A percentile compares a stretch with the other conserved stretches of the same genome.
Evolutionary conservation across 129 eudicot genomes (phyloP).

Genomic region (Centella asiatica): DNA sequence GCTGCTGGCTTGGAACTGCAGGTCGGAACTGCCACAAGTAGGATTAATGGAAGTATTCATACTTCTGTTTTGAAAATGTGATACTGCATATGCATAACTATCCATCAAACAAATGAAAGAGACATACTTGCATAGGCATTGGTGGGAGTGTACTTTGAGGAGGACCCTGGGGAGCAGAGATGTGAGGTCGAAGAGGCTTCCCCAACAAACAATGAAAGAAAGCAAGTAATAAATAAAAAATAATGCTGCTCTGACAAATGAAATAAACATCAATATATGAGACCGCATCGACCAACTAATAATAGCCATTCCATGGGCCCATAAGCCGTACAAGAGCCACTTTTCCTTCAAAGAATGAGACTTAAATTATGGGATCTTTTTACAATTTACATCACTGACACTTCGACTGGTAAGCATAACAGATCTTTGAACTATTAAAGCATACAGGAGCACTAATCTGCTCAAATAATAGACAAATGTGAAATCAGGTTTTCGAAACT

Average conservation of each 20-base stretch:
- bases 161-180: constrained; percentile 47
- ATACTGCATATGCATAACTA: background rate
- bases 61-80: background rate
- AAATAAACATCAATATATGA: background rate
- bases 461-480: background rate
- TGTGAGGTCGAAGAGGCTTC: constrained; percentile 56
- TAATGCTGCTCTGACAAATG: background rate
- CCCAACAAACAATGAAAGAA: constrained; percentile 7
- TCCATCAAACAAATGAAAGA: background rate
- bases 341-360: background rate
- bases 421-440: background rate
- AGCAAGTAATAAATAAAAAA: background rate
- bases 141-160: constrained; percentile 55
- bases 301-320: background rate
- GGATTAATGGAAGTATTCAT: constrained; percentile 1
- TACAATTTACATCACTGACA: background rate
- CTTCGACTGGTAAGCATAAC: background rate
- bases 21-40: constrained; percentile 52
- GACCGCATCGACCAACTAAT: background rate
- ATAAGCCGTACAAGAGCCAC: background rate
- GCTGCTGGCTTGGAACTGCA: constrained; percentile 45
- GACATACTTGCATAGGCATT: constrained; percentile 69
- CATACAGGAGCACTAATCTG: background rate
- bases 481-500: constrained; percentile 7
- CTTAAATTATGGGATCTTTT: background rate